A percentile compares a stretch with the other conserved stretches of the same genome.
Conservation (phyloP, 2,329 filamentous ascomycete species). For the Colletotrichum limetticola region DNA sequence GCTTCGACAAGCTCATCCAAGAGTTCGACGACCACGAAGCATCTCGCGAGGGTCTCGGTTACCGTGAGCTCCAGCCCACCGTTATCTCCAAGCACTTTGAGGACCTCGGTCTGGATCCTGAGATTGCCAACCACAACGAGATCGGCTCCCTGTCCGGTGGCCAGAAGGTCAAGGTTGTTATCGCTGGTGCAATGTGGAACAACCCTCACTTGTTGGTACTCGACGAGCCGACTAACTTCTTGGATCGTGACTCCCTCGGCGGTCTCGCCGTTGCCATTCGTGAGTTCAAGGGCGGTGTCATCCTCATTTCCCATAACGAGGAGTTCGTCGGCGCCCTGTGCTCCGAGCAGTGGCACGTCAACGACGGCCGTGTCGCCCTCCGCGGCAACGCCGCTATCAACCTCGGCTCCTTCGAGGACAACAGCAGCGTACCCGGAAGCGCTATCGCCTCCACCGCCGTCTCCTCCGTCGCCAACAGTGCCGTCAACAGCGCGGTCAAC, state of each 20-base stretch:
- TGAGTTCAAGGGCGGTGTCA: conserved; percentile 97
- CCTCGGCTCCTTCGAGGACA: conserved; percentile 89
- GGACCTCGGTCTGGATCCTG: conserved; percentile 93
- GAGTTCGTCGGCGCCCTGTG: conserved; percentile 97
- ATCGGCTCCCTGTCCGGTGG: conserved; percentile 96
- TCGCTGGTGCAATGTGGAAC: conserved; percentile 98
- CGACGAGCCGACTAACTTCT: conserved; percentile 98
- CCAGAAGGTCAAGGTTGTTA: conserved; percentile 98
- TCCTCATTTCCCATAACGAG: conserved; percentile 99
- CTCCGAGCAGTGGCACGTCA: conserved; percentile 96
- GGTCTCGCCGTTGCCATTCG: conserved; percentile 97
- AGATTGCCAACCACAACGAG: conserved; percentile 99
- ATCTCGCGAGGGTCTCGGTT: conserved; percentile 97
- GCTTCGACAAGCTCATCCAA: conserved; percentile 93
- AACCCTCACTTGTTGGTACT: conserved; percentile 97
- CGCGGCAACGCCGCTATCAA: conserved; percentile 80
- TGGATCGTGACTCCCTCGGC: conserved; percentile 96
- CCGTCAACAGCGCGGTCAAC: conserved; percentile 74
- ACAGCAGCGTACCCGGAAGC: conserved; percentile 63
- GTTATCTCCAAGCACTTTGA: conserved; percentile 98
- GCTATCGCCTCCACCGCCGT: conserved; percentile 69
- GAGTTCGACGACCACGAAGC: conserved; percentile 99
- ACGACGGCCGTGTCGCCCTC: conserved; percentile 86
- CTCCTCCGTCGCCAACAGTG: conserved; percentile 64
- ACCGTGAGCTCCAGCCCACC: conserved; percentile 91